Evolutionary conservation across 495 filamentous ascomycete genomes (phyloP), one percentile per base, ranked within the genome.

Genomic region (Penicillium manginii): DNA sequence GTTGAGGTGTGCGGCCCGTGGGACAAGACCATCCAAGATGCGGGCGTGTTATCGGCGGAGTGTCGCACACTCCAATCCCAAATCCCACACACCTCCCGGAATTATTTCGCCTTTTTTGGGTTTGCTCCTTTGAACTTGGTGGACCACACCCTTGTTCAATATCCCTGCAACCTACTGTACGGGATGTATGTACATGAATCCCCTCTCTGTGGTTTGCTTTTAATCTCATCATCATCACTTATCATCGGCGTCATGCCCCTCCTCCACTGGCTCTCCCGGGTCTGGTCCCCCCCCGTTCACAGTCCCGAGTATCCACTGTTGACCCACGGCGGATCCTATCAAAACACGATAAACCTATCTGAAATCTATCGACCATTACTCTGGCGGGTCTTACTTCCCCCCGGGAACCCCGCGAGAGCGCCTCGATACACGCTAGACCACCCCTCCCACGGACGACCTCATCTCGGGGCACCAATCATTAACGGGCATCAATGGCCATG

Each of bases 181-280:
- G n/a, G n/a, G n/a, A n/a, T n/a, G n/a, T n/a, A n/a, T n/a, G n/a
- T n/a, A n/a, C n/a, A n/a, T n/a, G n/a, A 8, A 29, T 8, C 9
- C 35, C 35, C 35, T 10, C 35, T n/a, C 35, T 14, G 17, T 19
- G 15, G 17, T 43, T 17, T 8, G 15, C 40, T 19, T 19, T 23
- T 6, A 47, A 47, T 57, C 58, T 63, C 57, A 57, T 66, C 63
- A 66, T 66, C 63, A 60, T 64, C 58, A 67, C 60, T 63, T 57
- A 54, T 52, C 57, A 52, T 58, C 53, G 43, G 37, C 61, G 53
- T 66, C 60, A 60, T 56, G 35, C 23, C 43, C 29, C 51, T 58
- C 64, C 26, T 29, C 26, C 26, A 29, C 26, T 29, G 26, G 1
- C 26, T 29, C 26, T 29, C 26, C 26, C 23, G 18, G 53, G 54